phyloP scores from a whole-genome alignment of 108 stramenopile genomes.

The Cyclotella kingstonii region DNA sequence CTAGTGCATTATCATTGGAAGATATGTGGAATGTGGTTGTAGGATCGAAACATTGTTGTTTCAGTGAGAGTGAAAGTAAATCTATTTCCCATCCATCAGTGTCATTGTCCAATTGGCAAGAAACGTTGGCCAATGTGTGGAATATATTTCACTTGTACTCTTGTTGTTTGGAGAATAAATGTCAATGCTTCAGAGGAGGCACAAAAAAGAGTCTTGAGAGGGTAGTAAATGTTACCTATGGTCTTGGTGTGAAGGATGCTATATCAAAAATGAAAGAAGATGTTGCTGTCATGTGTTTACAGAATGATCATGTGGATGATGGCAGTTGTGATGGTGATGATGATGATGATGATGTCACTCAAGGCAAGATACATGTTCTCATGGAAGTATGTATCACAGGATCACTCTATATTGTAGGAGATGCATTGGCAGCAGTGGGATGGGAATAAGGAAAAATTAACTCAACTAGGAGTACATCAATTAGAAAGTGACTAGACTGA shows the following conservation, averaged over 20 bases:
- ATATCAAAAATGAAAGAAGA: constrained; percentile 41
- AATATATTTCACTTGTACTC: constrained; percentile 12
- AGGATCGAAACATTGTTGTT: not conserved
- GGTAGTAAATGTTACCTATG: constrained; percentile 7
- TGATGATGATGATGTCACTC: constrained; percentile 5
- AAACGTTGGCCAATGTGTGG: constrained; percentile 37
- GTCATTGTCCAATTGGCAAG: constrained; percentile 22
- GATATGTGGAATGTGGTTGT: constrained; percentile 6
- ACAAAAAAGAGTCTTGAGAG: not conserved
- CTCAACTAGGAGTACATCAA: no score
- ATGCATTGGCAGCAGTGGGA: constrained; percentile 48
- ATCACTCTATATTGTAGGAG: constrained; percentile 79
- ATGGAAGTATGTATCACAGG: constrained; percentile 72
- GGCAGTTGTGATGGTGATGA: not conserved
- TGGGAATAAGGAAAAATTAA: constrained; percentile 48
- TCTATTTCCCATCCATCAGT: not conserved
- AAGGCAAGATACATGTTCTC: not conserved
- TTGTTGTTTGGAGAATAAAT: not conserved
- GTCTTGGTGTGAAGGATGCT: constrained; percentile 61
- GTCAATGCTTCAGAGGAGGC: not conserved
- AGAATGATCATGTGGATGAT: constrained; percentile 12
- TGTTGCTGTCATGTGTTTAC: constrained; percentile 1
- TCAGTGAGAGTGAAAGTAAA: not conserved
- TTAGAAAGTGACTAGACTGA: no score
- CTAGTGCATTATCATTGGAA: constrained; percentile 5